phyloP scores from a whole-genome alignment of 176 grass and related monocot species.

The Raddia distichophylla region DNA sequence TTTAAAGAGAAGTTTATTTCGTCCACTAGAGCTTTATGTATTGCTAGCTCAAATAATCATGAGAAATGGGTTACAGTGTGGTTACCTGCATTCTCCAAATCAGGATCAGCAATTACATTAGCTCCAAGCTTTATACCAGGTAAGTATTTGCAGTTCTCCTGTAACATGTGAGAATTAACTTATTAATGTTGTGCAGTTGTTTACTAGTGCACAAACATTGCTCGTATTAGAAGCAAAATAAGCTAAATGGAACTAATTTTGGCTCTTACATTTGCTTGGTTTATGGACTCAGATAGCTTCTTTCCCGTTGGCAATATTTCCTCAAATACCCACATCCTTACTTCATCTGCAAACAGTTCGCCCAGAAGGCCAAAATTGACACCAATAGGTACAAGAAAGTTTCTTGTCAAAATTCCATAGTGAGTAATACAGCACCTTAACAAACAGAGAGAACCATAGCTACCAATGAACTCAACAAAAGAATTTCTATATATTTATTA shows the following conservation, averaged over 20 bases:
- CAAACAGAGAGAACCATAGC: not conserved
- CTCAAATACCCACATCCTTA: conserved; percentile 95
- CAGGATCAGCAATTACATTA: conserved; percentile 85
- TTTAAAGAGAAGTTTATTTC: conserved; percentile 2
- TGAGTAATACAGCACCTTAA: not conserved
- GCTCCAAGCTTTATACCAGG: conserved; percentile 84
- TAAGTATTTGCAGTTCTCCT: conserved; percentile 97
- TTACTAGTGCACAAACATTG: conserved; percentile 8
- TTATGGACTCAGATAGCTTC: conserved; percentile 87
- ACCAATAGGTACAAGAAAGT: not conserved
- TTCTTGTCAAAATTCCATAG: not conserved
- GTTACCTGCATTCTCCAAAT: conserved; percentile 94
- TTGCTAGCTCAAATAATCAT: conserved; percentile 21
- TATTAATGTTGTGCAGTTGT: not conserved
- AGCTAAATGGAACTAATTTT: conserved; percentile 3
- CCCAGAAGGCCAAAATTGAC: not conserved
- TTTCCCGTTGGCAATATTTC: conserved; percentile 72
- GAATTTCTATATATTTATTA: not conserved
- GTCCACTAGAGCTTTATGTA: not conserved
- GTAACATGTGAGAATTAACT: conserved; percentile 26
- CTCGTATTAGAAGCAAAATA: not conserved
- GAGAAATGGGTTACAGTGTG: not conserved
- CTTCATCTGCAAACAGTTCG: conserved; percentile 61
- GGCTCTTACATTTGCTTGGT: conserved; percentile 63
- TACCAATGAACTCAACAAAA: not conserved